A percentile compares a stretch with the other conserved stretches of the same genome.
These are phyloP conservation scores for Suillus subluteus DNA, from an alignment of 768 basidiomycete species.

Conservation along the genomic window DNA sequence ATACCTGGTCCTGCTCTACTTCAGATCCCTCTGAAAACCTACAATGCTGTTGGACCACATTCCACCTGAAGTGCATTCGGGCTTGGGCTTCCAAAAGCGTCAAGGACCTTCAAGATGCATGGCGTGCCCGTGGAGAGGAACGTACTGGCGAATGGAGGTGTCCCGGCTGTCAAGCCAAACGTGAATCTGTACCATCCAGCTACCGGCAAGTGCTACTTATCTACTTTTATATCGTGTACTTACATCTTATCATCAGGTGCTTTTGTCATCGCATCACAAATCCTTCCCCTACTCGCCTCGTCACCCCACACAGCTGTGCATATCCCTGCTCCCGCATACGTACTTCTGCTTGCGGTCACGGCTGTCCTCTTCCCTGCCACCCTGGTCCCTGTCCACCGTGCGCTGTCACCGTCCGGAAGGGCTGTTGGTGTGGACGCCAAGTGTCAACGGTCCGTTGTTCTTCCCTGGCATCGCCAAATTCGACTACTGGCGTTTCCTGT, in stretches of 20 bases:
- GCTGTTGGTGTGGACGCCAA: conserved; percentile 79
- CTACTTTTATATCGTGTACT: background rate
- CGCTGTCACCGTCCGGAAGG: conserved; percentile 71
- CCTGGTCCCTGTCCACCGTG: conserved; percentile 98
- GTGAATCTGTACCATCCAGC: conserved; percentile 63
- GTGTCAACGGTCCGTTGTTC: conserved; percentile 64
- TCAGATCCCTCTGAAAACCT: conserved; percentile 32
- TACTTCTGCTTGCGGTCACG: conserved; percentile 65
- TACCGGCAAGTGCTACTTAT: conserved; percentile 57
- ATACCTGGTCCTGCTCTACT: conserved; percentile 88
- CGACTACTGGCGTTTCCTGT: conserved; percentile 36
- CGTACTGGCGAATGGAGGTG: conserved; percentile 86
- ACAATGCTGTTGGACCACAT: conserved; percentile 87
- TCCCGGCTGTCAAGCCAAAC: conserved; percentile 87
- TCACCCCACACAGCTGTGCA: conserved; percentile 80
- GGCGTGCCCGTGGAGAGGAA: conserved; percentile 70
- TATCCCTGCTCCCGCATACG: conserved; percentile 66
- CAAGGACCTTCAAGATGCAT: conserved; percentile 73
- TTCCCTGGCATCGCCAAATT: conserved; percentile 14
- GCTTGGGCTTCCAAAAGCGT: conserved; percentile 88
- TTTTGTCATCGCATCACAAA: conserved; percentile 81
- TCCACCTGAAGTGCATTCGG: conserved; percentile 88
- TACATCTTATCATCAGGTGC: conserved; percentile 54
- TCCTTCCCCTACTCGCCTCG: conserved; percentile 68
- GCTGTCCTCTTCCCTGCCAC: conserved; percentile 86